Evolutionary conservation across 805 yeast genomes (phyloP).

Genomic region (Ogataea nitratoaversa): DNA sequence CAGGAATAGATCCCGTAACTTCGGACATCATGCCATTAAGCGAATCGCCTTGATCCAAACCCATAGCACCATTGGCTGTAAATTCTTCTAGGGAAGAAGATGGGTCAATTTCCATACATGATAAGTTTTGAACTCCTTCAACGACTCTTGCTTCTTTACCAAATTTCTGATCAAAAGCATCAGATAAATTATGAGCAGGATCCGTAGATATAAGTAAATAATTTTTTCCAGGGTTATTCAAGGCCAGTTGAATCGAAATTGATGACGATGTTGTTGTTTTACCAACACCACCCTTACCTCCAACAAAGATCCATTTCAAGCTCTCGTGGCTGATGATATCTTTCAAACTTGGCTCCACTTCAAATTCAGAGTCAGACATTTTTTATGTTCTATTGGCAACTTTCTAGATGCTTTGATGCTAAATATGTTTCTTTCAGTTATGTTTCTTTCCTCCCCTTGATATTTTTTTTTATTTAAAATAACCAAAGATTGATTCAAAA

Average conservation of each 20-base stretch:
- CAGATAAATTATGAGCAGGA: slow-evolving; percentile 97
- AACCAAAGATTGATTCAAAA: too few species aligned
- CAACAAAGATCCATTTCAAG: slow-evolving; percentile 95
- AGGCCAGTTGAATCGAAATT: slow-evolving; percentile 88
- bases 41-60: slow-evolving; percentile 57
- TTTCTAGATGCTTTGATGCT: too few species aligned
- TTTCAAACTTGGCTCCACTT: slow-evolving; percentile 67
- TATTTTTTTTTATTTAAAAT: too few species aligned
- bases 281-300: slow-evolving; percentile 99
- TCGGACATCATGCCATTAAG: slow-evolving; percentile 76
- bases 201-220: slow-evolving; percentile 92
- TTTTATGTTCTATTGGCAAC: too few species aligned
- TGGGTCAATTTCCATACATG: slow-evolving; percentile 99
- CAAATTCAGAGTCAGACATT: slow-evolving; percentile 50
- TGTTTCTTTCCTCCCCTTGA: too few species aligned
- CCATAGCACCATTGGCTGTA: slow-evolving; percentile 31
- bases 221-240: slow-evolving; percentile 71
- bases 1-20: slow-evolving; percentile 92
- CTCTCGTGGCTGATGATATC: slow-evolving; percentile 60
- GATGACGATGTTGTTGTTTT: slow-evolving; percentile 97
- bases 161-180: slow-evolving; percentile 97
- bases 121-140: slow-evolving; percentile 79
- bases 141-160: slow-evolving; percentile 95
- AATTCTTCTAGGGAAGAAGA: slow-evolving; percentile 89
- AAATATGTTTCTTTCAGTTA: too few species aligned